phyloP scores from a whole-genome alignment of 1,284 basidiomycete species.

The Vanrija sp. region DNA sequence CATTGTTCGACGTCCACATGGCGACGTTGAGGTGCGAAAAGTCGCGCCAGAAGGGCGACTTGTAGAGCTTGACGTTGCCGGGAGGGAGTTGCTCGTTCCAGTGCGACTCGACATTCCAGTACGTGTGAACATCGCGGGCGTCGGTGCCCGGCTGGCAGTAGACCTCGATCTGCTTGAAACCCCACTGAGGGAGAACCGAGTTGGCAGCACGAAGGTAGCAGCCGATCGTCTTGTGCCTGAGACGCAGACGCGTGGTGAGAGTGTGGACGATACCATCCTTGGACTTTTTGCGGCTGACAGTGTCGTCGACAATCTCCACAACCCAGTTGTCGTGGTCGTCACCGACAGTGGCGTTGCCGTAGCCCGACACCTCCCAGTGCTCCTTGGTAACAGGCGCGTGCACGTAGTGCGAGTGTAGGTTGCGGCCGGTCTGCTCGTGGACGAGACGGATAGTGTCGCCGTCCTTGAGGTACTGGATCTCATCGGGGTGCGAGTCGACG shows the following conservation, averaged over 20 bases:
- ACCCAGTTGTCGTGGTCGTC: constrained; percentile 89
- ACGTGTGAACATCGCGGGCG: constrained; percentile 76
- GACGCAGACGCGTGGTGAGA: constrained; percentile 81
- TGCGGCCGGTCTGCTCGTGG: constrained; percentile 76
- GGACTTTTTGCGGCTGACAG: constrained; percentile 54
- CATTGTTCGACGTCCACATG: constrained; percentile 99
- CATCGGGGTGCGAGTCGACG: constrained; percentile 47
- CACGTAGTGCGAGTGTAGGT: constrained; percentile 88
- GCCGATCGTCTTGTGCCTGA: constrained; percentile 71
- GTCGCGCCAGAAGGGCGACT: constrained; percentile 89
- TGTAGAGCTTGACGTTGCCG: constrained; percentile 77
- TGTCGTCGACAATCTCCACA: constrained; percentile 90
- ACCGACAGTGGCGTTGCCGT: constrained; percentile 82
- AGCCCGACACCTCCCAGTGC: constrained; percentile 87
- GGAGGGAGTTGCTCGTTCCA: constrained; percentile 85
- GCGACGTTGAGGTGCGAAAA: constrained; percentile 99
- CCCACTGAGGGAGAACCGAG: constrained; percentile 90
- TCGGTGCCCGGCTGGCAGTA: constrained; percentile 88
- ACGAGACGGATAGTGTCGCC: constrained; percentile 77
- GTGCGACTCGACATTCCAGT: constrained; percentile 98
- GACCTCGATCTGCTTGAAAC: constrained; percentile 98
- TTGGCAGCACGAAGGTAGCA: constrained; percentile 92
- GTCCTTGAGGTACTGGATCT: constrained; percentile 67
- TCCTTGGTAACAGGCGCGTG: constrained; percentile 86
- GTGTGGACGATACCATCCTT: constrained; percentile 69